A percentile compares a stretch with the other conserved stretches of the same genome.
phyloP scores from a whole-genome alignment of 2,329 filamentous ascomycete genomes.

The Talaromyces piceae region DNA sequence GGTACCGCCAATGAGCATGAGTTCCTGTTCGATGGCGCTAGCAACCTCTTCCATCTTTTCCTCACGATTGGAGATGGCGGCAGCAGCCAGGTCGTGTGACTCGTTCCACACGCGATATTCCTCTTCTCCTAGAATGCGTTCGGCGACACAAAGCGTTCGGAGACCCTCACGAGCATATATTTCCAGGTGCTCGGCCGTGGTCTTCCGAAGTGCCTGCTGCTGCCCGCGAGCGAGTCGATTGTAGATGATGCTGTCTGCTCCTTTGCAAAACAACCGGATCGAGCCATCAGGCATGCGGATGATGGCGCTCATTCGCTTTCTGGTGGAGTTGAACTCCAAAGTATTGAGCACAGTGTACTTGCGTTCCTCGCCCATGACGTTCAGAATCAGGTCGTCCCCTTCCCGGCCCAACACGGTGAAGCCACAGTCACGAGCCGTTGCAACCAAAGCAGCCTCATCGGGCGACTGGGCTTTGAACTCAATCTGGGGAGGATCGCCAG shows the following conservation, averaged over 20 bases:
- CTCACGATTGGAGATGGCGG: conserved; percentile 77
- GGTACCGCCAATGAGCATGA: conserved; percentile 83
- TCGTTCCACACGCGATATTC: conserved; percentile 81
- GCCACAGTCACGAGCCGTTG: conserved; percentile 89
- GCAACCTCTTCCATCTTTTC: conserved; percentile 87
- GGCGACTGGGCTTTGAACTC: conserved; percentile 96
- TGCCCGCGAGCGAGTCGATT: conserved; percentile 77
- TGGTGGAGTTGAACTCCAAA: conserved; percentile 92
- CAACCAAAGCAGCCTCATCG: conserved; percentile 88
- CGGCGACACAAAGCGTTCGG: conserved; percentile 87
- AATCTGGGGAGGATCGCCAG: conserved; percentile 84
- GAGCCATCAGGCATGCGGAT: conserved; percentile 85
- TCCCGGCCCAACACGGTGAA: conserved; percentile 83
- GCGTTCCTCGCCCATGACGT: conserved; percentile 76
- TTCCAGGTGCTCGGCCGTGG: conserved; percentile 88
- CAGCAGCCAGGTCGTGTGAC: conserved; percentile 79
- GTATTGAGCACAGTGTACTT: conserved; percentile 86
- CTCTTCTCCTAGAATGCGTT: conserved; percentile 69
- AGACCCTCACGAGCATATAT: conserved; percentile 95
- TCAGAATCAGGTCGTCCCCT: conserved; percentile 73
- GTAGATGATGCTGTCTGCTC: conserved; percentile 95
- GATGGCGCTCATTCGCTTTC: conserved; percentile 97
- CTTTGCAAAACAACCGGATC: conserved; percentile 93
- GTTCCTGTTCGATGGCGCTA: conserved; percentile 82
- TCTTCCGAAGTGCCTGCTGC: conserved; percentile 72